A percentile compares a stretch with the other conserved stretches of the same genome.
phyloP scores from a whole-genome alignment of 2,329 filamentous ascomycete genomes.

The Scopulariopsis brevicaulis region DNA sequence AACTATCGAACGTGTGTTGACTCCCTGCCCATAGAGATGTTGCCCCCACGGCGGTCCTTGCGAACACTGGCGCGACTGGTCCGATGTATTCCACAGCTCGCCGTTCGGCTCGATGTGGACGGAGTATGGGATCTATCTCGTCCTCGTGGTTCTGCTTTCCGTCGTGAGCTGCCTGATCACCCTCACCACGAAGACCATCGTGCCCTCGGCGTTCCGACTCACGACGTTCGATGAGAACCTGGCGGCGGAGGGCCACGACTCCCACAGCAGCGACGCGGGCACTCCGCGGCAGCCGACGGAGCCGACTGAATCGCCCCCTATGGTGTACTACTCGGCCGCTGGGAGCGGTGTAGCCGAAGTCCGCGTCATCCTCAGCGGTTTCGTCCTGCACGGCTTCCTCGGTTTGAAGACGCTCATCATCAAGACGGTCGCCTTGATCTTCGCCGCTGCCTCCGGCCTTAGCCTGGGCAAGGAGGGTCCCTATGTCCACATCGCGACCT shows the following conservation, averaged over 20 bases:
- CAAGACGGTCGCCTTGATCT: constrained; percentile 71
- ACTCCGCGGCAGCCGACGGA: constrained; percentile 27
- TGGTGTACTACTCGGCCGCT: constrained; percentile 92
- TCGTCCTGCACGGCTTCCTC: constrained; percentile 91
- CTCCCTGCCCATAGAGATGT: constrained; percentile 26
- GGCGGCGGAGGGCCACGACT: constrained; percentile 42
- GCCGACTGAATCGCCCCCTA: constrained; percentile 42
- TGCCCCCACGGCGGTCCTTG: constrained; percentile 44
- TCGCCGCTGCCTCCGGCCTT: constrained; percentile 85
- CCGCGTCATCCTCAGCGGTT: constrained; percentile 94
- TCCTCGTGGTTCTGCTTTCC: constrained; percentile 60
- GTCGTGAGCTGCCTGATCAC: constrained; percentile 67
- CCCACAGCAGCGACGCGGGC: constrained; percentile 20
- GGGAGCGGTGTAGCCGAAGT: constrained; percentile 96
- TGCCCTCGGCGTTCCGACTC: constrained; percentile 78
- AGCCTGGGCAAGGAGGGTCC: constrained; percentile 92
- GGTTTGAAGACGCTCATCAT: constrained; percentile 77
- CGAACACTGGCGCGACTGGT: constrained; percentile 46
- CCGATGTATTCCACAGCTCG: constrained; percentile 31
- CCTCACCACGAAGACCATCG: constrained; percentile 82
- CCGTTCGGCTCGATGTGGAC: constrained; percentile 45
- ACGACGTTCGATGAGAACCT: constrained; percentile 90
- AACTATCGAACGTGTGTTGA: neutral
- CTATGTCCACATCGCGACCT: constrained; percentile 94
- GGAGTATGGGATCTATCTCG: constrained; percentile 68